phyloP scores from a whole-genome alignment of 768 basidiomycete genomes.

The Paxillus rubicundulus region DNA sequence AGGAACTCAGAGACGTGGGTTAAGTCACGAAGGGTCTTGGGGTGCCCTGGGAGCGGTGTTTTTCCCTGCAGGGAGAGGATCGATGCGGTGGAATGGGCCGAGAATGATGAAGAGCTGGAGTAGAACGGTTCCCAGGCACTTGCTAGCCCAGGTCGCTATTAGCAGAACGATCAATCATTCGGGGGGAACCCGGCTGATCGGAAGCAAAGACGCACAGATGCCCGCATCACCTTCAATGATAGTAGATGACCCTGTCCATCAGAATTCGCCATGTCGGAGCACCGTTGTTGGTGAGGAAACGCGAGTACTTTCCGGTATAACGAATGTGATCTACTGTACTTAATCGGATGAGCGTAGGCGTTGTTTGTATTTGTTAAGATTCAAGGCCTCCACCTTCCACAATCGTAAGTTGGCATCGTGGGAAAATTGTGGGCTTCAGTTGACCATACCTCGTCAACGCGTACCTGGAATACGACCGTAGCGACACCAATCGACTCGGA shows the following conservation, averaged over 20 bases:
- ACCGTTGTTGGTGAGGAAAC: not conserved
- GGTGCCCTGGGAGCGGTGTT: slow-evolving; percentile 67
- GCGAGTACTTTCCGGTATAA: not conserved
- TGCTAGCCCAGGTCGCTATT: slow-evolving; percentile 70
- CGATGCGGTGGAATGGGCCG: slow-evolving; percentile 76
- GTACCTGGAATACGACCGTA: too few species aligned
- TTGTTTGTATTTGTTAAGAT: slow-evolving; percentile 27
- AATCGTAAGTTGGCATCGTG: too few species aligned
- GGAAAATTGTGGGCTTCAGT: too few species aligned
- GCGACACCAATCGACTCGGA: too few species aligned
- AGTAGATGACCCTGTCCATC: slow-evolving; percentile 66
- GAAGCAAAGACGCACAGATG: slow-evolving; percentile 60
- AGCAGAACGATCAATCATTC: slow-evolving; percentile 4
- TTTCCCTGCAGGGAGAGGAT: slow-evolving; percentile 74
- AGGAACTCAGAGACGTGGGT: slow-evolving; percentile 77
- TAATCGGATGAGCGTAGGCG: not conserved
- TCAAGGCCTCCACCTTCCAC: slow-evolving; percentile 15
- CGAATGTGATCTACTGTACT: not conserved
- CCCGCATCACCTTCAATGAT: slow-evolving; percentile 84
- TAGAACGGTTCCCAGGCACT: slow-evolving; percentile 86
- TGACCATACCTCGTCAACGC: too few species aligned
- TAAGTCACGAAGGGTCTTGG: slow-evolving; percentile 81
- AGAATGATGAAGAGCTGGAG: slow-evolving; percentile 78
- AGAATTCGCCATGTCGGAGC: slow-evolving; percentile 19
- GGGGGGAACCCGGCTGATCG: not conserved